Evolutionary conservation across 768 basidiomycete species (phyloP).

Genomic region (Butyriboletus loyo): DNA sequence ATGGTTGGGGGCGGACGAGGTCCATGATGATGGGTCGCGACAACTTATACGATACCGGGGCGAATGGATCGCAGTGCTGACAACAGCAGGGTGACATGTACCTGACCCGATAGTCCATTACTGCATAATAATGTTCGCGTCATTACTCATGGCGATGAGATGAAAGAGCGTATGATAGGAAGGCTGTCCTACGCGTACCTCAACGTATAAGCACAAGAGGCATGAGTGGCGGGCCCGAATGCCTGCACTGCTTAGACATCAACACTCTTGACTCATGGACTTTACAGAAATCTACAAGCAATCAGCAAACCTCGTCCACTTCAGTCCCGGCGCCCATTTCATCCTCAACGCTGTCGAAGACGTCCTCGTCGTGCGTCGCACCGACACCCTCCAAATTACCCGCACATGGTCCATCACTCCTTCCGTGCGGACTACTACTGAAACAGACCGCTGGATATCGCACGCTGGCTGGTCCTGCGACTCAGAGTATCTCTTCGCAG

Average conservation of each 20-base stretch:
- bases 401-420: conserved; percentile 73
- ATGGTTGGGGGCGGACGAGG: neutral
- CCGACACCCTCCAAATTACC: conserved; percentile 80
- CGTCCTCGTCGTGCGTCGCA: conserved; percentile 76
- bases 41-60: conserved; percentile 7
- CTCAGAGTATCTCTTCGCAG: conserved; percentile 82
- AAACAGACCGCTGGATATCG: conserved; percentile 51
- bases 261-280: conserved; percentile 50
- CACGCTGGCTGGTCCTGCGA: conserved; percentile 85
- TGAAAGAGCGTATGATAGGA: too few relatives aligned
- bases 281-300: conserved; percentile 86
- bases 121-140: neutral
- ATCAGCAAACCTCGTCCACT: conserved; percentile 63
- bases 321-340: conserved; percentile 87
- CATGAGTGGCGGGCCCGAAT: too few relatives aligned
- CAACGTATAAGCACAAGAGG: too few relatives aligned
- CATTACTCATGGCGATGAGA: too few relatives aligned
- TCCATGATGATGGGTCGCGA: neutral
- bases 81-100: conserved; percentile 7
- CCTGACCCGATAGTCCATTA: neutral
- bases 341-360: conserved; percentile 78
- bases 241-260: neutral
- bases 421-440: conserved; percentile 42
- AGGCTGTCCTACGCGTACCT: too few relatives aligned
- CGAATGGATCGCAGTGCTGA: conserved; percentile 16